These are phyloP conservation scores for Baorangia bicolor DNA, from an alignment of 768 basidiomycete genomes.

Conservation along the genomic window DNA sequence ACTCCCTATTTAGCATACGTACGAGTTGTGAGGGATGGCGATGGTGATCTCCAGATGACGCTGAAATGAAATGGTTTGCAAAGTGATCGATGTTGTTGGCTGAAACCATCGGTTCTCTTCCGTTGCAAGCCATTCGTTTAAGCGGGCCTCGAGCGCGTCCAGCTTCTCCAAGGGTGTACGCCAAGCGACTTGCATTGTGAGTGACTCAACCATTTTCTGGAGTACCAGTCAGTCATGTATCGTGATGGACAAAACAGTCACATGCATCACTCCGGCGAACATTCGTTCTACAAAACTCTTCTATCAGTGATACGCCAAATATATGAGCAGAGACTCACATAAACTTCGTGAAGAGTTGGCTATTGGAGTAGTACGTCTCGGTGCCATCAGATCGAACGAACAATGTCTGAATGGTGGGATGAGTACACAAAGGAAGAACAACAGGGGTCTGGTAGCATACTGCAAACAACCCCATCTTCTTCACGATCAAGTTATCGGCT, in stretches of 20 bases:
- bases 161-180: constrained; percentile 69
- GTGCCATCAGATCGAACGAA: constrained; percentile 74
- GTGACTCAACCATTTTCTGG: constrained; percentile 65
- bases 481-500: constrained; percentile 73
- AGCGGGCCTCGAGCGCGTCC: constrained; percentile 60
- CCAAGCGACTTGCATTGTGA: constrained; percentile 75
- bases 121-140: constrained; percentile 76
- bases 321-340: constrained; percentile 45
- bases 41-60: constrained; percentile 68
- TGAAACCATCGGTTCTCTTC: constrained; percentile 82
- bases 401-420: constrained; percentile 45
- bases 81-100: constrained; percentile 58
- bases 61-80: constrained; percentile 67
- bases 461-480: constrained; percentile 78
- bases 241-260: not conserved
- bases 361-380: constrained; percentile 81
- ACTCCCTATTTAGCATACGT: constrained; percentile 17
- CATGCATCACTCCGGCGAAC: constrained; percentile 68
- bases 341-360: constrained; percentile 71
- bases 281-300: constrained; percentile 49
- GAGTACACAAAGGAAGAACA: not conserved
- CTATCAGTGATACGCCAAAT: not conserved
- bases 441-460: constrained; percentile 33
- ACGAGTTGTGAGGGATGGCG: constrained; percentile 55
- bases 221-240: constrained; percentile 10